Base-by-base conservation (phyloP, 2,329 filamentous ascomycete genomes). In the Monosporascus ibericus region DNA sequence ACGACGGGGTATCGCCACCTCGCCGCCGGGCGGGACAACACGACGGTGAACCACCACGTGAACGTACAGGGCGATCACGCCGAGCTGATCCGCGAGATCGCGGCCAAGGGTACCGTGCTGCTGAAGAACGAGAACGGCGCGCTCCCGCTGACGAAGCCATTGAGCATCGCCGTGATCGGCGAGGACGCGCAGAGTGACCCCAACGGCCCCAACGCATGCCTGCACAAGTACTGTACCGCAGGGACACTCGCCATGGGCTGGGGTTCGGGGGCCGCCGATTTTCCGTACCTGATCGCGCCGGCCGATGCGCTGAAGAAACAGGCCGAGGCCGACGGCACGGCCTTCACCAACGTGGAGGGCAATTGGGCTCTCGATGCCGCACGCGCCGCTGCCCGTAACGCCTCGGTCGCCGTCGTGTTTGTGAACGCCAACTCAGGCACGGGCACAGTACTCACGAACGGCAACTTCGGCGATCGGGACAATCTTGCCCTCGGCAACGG, bases 351-450 rank as follows among this genome's bases (percentile, higher is more conserved):
- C 66, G 82, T 84, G 47, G 72, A 83, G 61, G 76, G 56, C 6
- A 65, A 64, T 36, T 63, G 60, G 49, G 61, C 64, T 25, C 58
- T 64, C 30, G 53, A 54, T 15, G 50, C 56, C 11, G 61, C 62
- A 27, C 53, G 52, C 17, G 53, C 55, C 4, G 62, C 61, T 3
- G 62, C 62, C 6, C 51, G 53, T 20, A 57, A 59, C 7, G 53
- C 61, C 7, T 59, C 58, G 11, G 55, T 58, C n/a, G 58, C 69
- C 0, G 68, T 95, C 4, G 72, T 87, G 15, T 96, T 96, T 62
- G 91, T 88, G 62, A 95, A 96, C 60, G 84, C 91, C n/a, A 79
- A 91, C 65, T 81, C 86, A 7, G 92, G 92, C 50, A 92, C 96
- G 71, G 90, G 89, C 8, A 96, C 84, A 72, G 88, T 95, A 61